phyloP scores from a whole-genome alignment of 345 rosid genomes.

The Syzygium oleosum region DNA sequence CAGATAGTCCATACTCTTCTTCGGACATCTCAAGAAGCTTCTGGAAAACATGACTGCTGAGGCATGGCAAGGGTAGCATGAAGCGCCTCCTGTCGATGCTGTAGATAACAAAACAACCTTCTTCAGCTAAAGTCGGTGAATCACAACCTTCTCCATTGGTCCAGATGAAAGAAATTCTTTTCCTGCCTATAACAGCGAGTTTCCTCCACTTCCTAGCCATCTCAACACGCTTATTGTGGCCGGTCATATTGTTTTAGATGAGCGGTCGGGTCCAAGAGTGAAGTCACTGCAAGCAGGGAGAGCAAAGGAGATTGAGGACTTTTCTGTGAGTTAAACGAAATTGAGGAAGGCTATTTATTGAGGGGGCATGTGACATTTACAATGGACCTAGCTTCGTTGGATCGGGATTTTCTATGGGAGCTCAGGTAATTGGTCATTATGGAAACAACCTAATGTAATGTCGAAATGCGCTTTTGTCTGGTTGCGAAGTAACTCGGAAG shows the following conservation, averaged over 20 bases:
- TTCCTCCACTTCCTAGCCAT: not conserved
- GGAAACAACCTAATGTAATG: not conserved
- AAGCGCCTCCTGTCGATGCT: conserved; percentile 1
- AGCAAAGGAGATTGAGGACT: not conserved
- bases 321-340: not conserved
- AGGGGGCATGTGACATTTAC: not conserved
- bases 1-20: not conserved
- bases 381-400: not conserved
- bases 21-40: not conserved
- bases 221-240: not conserved
- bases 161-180: not conserved
- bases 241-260: not conserved
- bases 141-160: not conserved
- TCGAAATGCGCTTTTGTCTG: not conserved
- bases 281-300: not conserved
- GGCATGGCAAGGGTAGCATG: conserved; percentile 9
- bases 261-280: not conserved
- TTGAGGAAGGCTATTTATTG: not conserved
- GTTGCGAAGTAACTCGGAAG: not conserved
- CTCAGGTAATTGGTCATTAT: not conserved
- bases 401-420: not conserved
- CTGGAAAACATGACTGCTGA: not conserved
- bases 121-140: not conserved
- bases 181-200: not conserved
- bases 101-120: conserved; percentile 18